These are phyloP conservation scores for Candida oleophila DNA, from an alignment of 805 yeast species.

Conservation along the genomic window DNA sequence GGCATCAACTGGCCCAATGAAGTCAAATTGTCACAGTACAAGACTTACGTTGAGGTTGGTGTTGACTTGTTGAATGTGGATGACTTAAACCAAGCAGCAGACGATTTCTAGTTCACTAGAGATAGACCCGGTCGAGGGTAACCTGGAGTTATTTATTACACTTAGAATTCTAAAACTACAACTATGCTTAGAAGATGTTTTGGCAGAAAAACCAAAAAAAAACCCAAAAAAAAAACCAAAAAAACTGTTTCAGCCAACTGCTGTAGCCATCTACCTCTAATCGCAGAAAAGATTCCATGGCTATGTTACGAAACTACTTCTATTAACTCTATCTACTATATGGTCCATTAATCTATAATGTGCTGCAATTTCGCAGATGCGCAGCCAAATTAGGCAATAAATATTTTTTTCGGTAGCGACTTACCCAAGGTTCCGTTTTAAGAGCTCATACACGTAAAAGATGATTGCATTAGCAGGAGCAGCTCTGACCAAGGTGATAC, in stretches of 20 bases:
- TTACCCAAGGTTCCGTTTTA: constrained; percentile 37
- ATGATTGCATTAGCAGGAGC: constrained; percentile 89
- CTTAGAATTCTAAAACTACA: background rate
- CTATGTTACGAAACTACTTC: background rate
- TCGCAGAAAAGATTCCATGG: too few relatives aligned
- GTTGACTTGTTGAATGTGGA: constrained; percentile 65
- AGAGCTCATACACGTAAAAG: constrained; percentile 72
- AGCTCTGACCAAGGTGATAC: constrained; percentile 77
- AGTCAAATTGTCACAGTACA: constrained; percentile 47
- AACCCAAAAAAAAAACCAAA: too few relatives aligned
- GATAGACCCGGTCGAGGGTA: too few relatives aligned
- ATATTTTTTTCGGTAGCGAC: too few relatives aligned
- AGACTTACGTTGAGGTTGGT: constrained; percentile 45
- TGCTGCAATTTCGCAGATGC: background rate
- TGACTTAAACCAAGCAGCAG: constrained; percentile 45
- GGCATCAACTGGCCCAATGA: constrained; percentile 64
- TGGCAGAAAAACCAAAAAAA: too few relatives aligned
- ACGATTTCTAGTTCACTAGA: constrained; percentile 4
- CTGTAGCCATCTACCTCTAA: too few relatives aligned
- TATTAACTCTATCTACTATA: background rate
- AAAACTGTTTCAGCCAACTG: too few relatives aligned
- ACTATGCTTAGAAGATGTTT: too few relatives aligned
- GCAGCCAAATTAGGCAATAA: too few relatives aligned
- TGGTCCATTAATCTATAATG: background rate
- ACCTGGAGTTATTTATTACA: too few relatives aligned